Evolutionary conservation across 2,329 filamentous ascomycete genomes (phyloP).

Genomic region (Trichophyton mentagrophytes): DNA sequence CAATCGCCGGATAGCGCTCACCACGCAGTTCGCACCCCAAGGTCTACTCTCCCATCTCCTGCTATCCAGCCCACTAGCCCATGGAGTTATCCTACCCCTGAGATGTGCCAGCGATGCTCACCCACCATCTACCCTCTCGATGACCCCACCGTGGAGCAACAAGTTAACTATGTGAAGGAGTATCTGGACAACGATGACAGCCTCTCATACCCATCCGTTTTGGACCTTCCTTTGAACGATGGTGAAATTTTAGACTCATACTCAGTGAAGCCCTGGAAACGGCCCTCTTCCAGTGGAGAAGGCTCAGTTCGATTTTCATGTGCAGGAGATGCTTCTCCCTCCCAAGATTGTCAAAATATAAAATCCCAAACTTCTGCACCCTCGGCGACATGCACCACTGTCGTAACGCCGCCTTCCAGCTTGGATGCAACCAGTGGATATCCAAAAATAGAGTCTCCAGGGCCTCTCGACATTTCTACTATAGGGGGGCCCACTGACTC

Average conservation of each 20-base stretch:
- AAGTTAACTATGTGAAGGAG: conserved; percentile 1
- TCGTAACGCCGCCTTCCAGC: background rate
- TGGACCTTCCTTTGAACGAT: background rate
- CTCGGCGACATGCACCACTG: background rate
- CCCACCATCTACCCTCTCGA: conserved; percentile 2
- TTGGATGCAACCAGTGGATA: background rate
- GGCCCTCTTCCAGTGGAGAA: background rate
- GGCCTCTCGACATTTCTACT: background rate
- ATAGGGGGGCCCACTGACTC: background rate
- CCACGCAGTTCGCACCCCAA: background rate
- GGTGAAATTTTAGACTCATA: background rate
- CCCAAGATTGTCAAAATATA: background rate
- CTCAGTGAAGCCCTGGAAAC: background rate
- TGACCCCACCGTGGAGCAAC: background rate
- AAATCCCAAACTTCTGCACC: background rate
- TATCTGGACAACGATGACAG: background rate
- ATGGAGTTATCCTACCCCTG: conserved; percentile 1
- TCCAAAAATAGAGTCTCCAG: background rate
- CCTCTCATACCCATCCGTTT: background rate
- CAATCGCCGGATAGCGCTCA: conserved; percentile 3
- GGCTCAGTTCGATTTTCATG: background rate
- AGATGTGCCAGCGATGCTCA: background rate
- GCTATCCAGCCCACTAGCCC: conserved; percentile 1
- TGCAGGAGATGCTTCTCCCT: background rate
- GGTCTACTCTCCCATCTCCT: conserved; percentile 1